Evolutionary conservation across 1,139 yeast genomes (phyloP).

Genomic region (Saccharomyces hybrid): DNA sequence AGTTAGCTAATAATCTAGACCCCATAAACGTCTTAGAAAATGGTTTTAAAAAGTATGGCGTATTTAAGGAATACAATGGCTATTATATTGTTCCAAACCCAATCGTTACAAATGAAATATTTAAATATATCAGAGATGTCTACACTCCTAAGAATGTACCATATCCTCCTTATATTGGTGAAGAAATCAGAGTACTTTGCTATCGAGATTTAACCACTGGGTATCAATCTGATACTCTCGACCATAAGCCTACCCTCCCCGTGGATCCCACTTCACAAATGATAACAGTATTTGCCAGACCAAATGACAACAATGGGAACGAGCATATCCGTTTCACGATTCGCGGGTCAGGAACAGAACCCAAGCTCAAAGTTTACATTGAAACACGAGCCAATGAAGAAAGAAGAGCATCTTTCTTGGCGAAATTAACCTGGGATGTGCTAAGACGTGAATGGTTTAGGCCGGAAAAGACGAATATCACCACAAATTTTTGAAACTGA

Average conservation of each 20-base stretch:
- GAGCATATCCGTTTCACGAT: conserved; percentile 65
- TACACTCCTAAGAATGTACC: conserved; percentile 11
- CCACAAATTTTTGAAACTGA: conserved; percentile 11
- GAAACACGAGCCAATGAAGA: conserved; percentile 57
- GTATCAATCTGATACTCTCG: conserved; percentile 60
- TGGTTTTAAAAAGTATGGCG: conserved; percentile 65
- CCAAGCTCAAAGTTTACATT: conserved; percentile 84
- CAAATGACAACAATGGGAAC: conserved; percentile 9
- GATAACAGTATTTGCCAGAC: conserved; percentile 56
- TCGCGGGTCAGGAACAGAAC: conserved; percentile 96
- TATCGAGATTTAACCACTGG: conserved; percentile 89
- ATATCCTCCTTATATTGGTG: conserved; percentile 33
- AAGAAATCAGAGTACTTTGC: conserved; percentile 42
- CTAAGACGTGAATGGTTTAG: conserved; percentile 53
- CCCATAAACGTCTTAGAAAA: conserved; percentile 44
- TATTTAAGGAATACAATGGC: conserved; percentile 78
- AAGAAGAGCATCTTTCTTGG: conserved; percentile 42
- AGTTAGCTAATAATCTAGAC: conserved; percentile 32
- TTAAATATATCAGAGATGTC: conserved; percentile 41
- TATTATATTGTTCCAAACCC: conserved; percentile 65
- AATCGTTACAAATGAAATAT: conserved; percentile 44
- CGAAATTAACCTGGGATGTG: conserved; percentile 59
- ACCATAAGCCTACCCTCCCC: conserved; percentile 58
- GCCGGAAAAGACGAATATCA: conserved; percentile 39
- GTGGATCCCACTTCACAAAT: conserved; percentile 69